Evolutionary conservation across 1,284 basidiomycete genomes (phyloP).

Genomic region (Melampsora abietis-canadensis): DNA sequence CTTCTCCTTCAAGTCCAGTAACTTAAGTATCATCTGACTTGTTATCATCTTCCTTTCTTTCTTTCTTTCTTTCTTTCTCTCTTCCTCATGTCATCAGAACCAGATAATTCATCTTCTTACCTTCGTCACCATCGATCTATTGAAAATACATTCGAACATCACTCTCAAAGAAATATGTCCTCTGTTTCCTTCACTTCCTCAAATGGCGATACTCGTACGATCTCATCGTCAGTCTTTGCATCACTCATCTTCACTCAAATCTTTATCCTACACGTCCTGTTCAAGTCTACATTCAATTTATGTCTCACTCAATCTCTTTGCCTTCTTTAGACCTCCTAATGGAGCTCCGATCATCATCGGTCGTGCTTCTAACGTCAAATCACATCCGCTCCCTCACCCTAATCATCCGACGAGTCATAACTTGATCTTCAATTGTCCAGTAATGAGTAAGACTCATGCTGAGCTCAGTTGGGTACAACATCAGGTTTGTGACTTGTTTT

Average conservation of each 20-base stretch:
- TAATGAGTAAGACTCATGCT: slow-evolving; percentile 42
- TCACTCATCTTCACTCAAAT: not conserved
- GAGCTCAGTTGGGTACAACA: slow-evolving; percentile 30
- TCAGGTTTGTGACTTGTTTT: not conserved
- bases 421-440: slow-evolving; percentile 28
- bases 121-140: slow-evolving; percentile 6
- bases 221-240: not conserved
- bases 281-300: not conserved
- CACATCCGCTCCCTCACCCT: not conserved
- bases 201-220: not conserved
- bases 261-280: not conserved
- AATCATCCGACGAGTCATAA: slow-evolving; percentile 9
- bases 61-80: too few species aligned
- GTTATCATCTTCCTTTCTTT: too few species aligned
- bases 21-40: too few species aligned
- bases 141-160: slow-evolving; percentile 3
- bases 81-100: too few species aligned
- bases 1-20: too few species aligned
- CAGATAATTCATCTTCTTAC: not conserved
- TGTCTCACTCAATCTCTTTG: not conserved
- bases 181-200: not conserved
- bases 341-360: slow-evolving; percentile 30
- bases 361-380: slow-evolving; percentile 18
- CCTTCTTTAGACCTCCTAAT: slow-evolving; percentile 5
- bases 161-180: not conserved